Evolutionary conservation across 306 rosid genomes (phyloP).

Genomic region (Potentilla sterilis): DNA sequence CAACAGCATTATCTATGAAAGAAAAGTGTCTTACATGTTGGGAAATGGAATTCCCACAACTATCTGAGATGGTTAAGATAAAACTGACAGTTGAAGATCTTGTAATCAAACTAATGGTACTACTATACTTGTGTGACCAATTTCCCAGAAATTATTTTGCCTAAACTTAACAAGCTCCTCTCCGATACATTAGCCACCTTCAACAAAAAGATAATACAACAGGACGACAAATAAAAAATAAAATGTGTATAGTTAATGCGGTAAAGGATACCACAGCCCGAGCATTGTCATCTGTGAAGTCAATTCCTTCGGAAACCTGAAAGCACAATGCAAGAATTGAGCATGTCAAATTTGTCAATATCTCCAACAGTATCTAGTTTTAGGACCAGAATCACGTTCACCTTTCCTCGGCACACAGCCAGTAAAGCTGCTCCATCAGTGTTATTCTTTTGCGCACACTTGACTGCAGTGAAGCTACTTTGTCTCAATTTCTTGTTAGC

Average conservation of each 20-base stretch:
- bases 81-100: conserved; percentile 26
- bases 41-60: conserved; percentile 95
- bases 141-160: neutral
- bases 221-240: neutral
- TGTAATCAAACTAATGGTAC: conserved; percentile 7
- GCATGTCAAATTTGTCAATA: conserved; percentile 20
- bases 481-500: conserved; percentile 37
- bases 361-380: neutral
- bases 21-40: conserved; percentile 65
- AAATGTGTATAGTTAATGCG: neutral
- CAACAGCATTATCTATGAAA: conserved; percentile 17
- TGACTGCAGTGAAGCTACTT: conserved; percentile 36
- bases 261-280: conserved; percentile 89
- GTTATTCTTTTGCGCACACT: conserved; percentile 31
- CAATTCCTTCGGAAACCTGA: conserved; percentile 98
- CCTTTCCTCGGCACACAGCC: conserved; percentile 99
- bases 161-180: neutral
- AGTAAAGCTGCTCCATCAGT: conserved; percentile 76
- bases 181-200: too few species aligned
- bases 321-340: conserved; percentile 29
- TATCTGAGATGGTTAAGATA: conserved; percentile 81
- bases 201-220: neutral
- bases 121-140: conserved; percentile 11
- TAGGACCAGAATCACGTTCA: conserved; percentile 17
- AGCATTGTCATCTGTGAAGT: conserved; percentile 92